These are phyloP conservation scores for Suillus alpinus DNA, from an alignment of 768 basidiomycete genomes.

Conservation along the genomic window DNA sequence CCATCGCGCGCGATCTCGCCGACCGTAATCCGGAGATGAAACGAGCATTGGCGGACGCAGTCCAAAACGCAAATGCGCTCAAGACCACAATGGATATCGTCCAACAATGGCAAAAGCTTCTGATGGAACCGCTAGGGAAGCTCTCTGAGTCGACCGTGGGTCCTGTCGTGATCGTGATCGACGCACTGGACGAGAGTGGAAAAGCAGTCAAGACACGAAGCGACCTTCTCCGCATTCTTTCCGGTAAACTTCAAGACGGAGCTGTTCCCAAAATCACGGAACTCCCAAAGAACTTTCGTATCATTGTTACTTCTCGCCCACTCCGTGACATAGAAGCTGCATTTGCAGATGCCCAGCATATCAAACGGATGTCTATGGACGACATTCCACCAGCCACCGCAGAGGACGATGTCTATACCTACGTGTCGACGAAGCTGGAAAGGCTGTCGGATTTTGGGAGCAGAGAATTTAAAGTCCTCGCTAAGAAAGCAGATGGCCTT, in stretches of 20 bases:
- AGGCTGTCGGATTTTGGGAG: neutral
- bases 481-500: constrained; percentile 6
- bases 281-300: constrained; percentile 6
- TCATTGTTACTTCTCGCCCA: constrained; percentile 10
- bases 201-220: constrained; percentile 2
- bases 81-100: constrained; percentile 1
- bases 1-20: constrained; percentile 8
- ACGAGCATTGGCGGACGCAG: neutral
- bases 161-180: constrained; percentile 25
- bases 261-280: neutral
- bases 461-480: neutral
- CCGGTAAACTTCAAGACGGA: neutral
- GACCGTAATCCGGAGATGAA: neutral
- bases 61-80: neutral
- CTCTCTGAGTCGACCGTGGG: constrained; percentile 5
- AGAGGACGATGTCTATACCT: constrained; percentile 4
- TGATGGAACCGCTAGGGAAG: constrained; percentile 15
- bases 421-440: constrained; percentile 4
- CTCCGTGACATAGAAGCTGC: neutral
- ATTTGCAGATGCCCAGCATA: neutral
- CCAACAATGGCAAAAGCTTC: constrained; percentile 17
- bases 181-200: constrained; percentile 21
- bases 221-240: constrained; percentile 13
- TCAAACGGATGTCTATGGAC: constrained; percentile 2
- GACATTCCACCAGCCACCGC: neutral